Evolutionary conservation across 2,329 filamentous ascomycete genomes (phyloP).

Genomic region (Nemania sp.): DNA sequence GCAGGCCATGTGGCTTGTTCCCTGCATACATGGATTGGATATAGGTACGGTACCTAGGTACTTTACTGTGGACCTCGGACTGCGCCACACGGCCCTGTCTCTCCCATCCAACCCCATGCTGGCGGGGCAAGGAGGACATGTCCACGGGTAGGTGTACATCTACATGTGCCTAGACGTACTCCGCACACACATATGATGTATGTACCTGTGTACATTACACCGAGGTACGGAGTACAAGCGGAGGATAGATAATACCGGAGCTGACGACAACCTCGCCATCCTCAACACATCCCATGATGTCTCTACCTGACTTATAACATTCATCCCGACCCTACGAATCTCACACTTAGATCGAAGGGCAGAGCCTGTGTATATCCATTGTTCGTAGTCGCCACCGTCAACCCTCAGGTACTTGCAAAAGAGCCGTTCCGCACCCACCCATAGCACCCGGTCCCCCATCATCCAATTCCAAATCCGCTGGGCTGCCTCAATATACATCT

Average conservation of each 20-base stretch:
- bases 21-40: too few species aligned
- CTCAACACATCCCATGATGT: background rate
- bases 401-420: too few species aligned
- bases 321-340: background rate
- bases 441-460: background rate
- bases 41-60: too few species aligned
- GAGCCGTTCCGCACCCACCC: too few species aligned
- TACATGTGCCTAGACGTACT: too few species aligned
- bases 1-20: conserved; percentile 36
- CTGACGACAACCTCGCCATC: conserved; percentile 33
- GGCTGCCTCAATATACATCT: conserved; percentile 11
- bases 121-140: conserved; percentile 1
- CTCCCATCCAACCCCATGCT: conserved; percentile 17
- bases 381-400: background rate
- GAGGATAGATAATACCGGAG: conserved; percentile 26
- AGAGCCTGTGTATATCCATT: background rate
- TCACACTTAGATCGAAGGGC: too few species aligned
- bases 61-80: background rate
- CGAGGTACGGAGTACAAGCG: background rate
- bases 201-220: too few species aligned
- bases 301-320: too few species aligned
- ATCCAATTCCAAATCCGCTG: background rate
- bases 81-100: conserved; percentile 16
- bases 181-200: too few species aligned
- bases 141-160: too few species aligned